phyloP scores from a whole-genome alignment of 2,329 filamentous ascomycete species.

The Ascochyta clinopodiicola region DNA sequence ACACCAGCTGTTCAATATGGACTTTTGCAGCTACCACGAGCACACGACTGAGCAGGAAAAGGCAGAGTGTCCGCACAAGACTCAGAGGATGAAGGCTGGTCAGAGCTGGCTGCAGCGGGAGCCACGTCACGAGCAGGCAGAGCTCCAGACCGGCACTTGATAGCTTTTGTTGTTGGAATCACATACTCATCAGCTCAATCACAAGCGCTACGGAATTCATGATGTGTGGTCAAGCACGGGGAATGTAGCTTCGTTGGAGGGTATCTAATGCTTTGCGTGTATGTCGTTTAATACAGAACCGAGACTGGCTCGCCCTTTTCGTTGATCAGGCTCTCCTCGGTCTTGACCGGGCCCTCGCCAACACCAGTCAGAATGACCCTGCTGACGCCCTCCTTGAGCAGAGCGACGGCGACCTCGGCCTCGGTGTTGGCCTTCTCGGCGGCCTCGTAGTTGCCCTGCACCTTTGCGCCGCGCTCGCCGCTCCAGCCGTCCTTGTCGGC shows the following conservation, averaged over 20 bases:
- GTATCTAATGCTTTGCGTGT: constrained; percentile 13
- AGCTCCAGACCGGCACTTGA: neutral
- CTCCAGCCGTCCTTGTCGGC: constrained; percentile 75
- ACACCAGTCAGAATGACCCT: constrained; percentile 91
- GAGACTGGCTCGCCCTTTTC: constrained; percentile 57
- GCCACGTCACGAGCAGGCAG: neutral
- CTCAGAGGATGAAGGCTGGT: constrained; percentile 7
- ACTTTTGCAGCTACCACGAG: constrained; percentile 16
- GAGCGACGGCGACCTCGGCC: constrained; percentile 46
- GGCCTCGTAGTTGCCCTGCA: constrained; percentile 59
- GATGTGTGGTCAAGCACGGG: neutral
- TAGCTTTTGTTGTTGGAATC: neutral
- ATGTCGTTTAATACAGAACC: constrained; percentile 11
- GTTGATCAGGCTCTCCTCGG: constrained; percentile 76
- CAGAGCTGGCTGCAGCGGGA: constrained; percentile 8
- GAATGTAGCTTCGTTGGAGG: constrained; percentile 5
- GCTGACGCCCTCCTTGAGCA: constrained; percentile 78
- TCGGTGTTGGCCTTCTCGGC: constrained; percentile 67
- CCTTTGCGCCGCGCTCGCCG: constrained; percentile 58
- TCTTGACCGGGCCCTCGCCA: constrained; percentile 84
- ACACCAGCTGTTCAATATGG: constrained; percentile 15
- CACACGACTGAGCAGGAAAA: constrained; percentile 6
- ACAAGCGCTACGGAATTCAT: neutral
- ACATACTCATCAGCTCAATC: neutral
- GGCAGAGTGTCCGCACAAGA: constrained; percentile 3